phyloP scores from a whole-genome alignment of 176 grass and related monocot genomes.

The Paspalum notatum region DNA sequence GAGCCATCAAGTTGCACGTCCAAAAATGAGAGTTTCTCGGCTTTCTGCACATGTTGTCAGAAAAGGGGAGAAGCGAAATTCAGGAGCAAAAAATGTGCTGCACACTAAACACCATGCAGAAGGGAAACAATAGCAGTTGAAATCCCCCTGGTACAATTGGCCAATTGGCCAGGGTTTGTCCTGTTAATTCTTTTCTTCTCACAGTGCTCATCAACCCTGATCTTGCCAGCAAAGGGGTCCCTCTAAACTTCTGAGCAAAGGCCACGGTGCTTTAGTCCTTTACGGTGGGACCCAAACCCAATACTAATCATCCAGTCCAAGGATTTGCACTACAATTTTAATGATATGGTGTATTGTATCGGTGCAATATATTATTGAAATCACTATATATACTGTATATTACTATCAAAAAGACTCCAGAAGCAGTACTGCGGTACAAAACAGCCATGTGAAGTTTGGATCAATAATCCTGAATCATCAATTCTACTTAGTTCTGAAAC shows the following conservation, averaged over 20 bases:
- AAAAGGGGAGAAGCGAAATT: constrained; percentile 22
- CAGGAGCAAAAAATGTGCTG: neutral
- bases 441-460: neutral
- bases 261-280: neutral
- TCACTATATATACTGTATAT: neutral
- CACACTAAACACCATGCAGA: constrained; percentile 24
- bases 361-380: neutral
- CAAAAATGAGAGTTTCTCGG: constrained; percentile 4
- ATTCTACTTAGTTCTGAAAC: neutral
- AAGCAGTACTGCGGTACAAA: neutral
- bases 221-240: neutral
- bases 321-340: neutral
- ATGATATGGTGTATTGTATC: neutral
- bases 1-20: constrained; percentile 42
- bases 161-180: constrained; percentile 8
- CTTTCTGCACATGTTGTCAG: constrained; percentile 38
- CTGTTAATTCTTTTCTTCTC: constrained; percentile 1
- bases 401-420: neutral
- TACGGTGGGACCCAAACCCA: neutral
- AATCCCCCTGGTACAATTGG: constrained; percentile 21
- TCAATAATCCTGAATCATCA: constrained; percentile 9
- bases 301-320: neutral
- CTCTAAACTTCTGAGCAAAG: constrained; percentile 19
- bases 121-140: constrained; percentile 15
- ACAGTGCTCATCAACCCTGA: constrained; percentile 10